Conservation (phyloP, 306 rosid genomes). For the Fragaria ananassa region DNA sequence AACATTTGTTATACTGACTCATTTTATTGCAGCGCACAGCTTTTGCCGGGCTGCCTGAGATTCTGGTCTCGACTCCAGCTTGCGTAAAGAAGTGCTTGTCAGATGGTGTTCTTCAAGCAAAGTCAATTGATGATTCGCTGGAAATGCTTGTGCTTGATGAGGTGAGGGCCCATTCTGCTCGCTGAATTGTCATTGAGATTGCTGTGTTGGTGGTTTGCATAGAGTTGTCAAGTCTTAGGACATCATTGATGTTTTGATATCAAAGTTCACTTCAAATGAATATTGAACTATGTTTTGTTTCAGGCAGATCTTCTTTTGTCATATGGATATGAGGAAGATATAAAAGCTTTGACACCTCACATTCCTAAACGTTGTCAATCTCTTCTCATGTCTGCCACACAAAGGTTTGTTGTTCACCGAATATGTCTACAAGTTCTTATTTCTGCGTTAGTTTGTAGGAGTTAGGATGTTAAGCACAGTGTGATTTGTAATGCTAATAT, state of each 20-base stretch:
- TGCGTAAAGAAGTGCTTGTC: constrained; percentile 84
- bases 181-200: no score
- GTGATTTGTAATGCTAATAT: not conserved
- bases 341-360: constrained; percentile 75
- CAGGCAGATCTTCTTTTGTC: constrained; percentile 98
- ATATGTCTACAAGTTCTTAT: constrained; percentile 5
- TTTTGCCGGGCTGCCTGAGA: constrained; percentile 72
- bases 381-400: constrained; percentile 95
- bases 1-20: not conserved
- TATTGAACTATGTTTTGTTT: constrained; percentile 28
- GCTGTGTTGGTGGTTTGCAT: not conserved
- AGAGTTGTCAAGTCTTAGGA: not conserved
- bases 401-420: constrained; percentile 56
- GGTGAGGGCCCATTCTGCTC: constrained; percentile 35
- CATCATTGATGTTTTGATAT: not conserved
- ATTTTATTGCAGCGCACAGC: constrained; percentile 53
- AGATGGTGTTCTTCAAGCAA: constrained; percentile 45
- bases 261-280: not conserved
- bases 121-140: constrained; percentile 57
- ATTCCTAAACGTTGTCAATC: constrained; percentile 87
- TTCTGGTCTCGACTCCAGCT: constrained; percentile 88
- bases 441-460: not conserved
- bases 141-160: constrained; percentile 96
- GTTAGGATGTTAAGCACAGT: constrained; percentile 21
- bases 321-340: constrained; percentile 82